Percentiles rank a stretch among this genome's conserved stretches.
Conservation (phyloP, 768 basidiomycete genomes). For the Trichaptum fuscoviolaceum region DNA sequence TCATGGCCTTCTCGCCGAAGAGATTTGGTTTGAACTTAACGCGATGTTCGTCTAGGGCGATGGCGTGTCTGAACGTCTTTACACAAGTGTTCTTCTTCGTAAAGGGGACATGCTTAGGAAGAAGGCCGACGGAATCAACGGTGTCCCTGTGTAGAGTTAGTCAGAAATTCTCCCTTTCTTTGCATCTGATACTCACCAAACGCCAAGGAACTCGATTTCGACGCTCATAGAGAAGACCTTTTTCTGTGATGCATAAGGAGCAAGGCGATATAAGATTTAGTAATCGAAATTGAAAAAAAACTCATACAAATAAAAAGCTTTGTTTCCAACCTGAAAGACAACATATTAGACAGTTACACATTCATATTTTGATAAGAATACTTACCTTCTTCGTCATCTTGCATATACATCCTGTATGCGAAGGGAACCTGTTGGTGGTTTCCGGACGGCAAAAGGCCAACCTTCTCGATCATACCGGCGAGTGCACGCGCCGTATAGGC, state of each 20-base stretch:
- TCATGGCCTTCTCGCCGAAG: neutral
- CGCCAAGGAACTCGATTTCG: conserved; percentile 29
- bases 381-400: conserved; percentile 15
- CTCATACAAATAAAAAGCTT: conserved; percentile 45
- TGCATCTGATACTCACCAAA: conserved; percentile 20
- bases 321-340: conserved; percentile 47
- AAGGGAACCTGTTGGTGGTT: conserved; percentile 30
- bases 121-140: conserved; percentile 19
- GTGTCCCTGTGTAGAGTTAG: conserved; percentile 15
- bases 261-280: neutral
- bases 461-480: conserved; percentile 36
- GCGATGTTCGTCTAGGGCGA: conserved; percentile 23
- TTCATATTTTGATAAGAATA: neutral
- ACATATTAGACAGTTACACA: neutral
- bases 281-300: neutral
- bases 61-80: conserved; percentile 23
- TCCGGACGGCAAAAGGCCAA: conserved; percentile 26
- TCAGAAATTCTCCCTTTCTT: neutral
- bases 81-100: conserved; percentile 11
- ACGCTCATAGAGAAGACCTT: conserved; percentile 66
- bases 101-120: conserved; percentile 13
- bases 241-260: conserved; percentile 29
- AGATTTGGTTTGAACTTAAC: conserved; percentile 23
- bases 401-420: conserved; percentile 23
- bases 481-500: conserved; percentile 36